Base-by-base conservation (phyloP, 768 basidiomycete species). In the Leucocoprinus birnbaumii region DNA sequence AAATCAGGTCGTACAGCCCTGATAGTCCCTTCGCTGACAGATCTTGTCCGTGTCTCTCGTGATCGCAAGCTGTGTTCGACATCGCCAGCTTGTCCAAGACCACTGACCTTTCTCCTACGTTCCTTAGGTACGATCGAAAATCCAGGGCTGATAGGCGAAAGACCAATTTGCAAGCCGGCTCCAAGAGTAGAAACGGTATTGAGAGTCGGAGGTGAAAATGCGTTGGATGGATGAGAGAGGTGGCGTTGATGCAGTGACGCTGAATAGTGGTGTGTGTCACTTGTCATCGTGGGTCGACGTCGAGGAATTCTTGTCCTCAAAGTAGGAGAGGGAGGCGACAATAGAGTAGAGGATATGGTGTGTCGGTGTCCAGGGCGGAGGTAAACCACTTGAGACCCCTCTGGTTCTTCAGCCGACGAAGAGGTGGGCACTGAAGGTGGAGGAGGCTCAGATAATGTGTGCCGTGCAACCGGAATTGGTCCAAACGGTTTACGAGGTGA, bases 91-190 rank as follows among this genome's bases (percentile, higher is more conserved):
- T 50, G 49, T 1, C 65, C 71, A 18, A 71, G 48, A 31, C 72
- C 74, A 59, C 74, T 80, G 10, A 67, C 54, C 55, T 75, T 68
- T 59, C 82, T 67, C 58, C 79, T 69, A 61, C 83, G 68, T 59
- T 80, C 77, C 45, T 71, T 66, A 19, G 85, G 86, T 50, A 83
- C 73, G 44, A 88, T 77, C n/a, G 78, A 74, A 61, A 90, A 91
- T n/a, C 89, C 89, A 27, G 89, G 89, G 61, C 86, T 87, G 52
- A 86, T 71, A 14, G 89, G 85, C 22, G 86, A 87, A 38, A 91
- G 63, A 3, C 89, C 89, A 59, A 91, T 89, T 60, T 85, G 84
- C 70, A 91, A 84, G 6, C 87, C 89, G 3, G 72, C 60, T 13
- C 77, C 74, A 18, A 80, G 59, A 9, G 72, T 65, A 1, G 74